phyloP scores from a whole-genome alignment of 2,329 filamentous ascomycete genomes.

The Aspergillus sp. region DNA sequence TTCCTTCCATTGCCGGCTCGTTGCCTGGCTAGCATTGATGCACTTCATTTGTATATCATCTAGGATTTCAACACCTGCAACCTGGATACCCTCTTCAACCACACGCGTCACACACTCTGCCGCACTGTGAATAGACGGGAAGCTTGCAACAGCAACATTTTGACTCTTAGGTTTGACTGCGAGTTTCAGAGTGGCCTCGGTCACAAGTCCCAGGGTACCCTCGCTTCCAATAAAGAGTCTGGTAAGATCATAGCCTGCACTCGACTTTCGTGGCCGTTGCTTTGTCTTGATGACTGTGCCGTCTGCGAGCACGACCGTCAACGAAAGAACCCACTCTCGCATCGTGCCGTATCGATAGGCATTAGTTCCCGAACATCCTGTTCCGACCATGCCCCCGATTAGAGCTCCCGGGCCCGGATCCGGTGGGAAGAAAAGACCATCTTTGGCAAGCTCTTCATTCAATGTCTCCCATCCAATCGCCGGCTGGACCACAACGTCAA shows the following conservation, averaged over 20 bases:
- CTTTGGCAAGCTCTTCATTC: slow-evolving; percentile 66
- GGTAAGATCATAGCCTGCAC: slow-evolving; percentile 86
- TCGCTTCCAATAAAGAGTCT: slow-evolving; percentile 85
- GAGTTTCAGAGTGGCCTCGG: slow-evolving; percentile 82
- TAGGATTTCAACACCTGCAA: slow-evolving; percentile 87
- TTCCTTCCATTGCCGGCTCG: slow-evolving; percentile 56
- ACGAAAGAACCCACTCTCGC: slow-evolving; percentile 82
- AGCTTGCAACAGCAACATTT: slow-evolving; percentile 70
- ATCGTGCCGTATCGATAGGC: slow-evolving; percentile 90
- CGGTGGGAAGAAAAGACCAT: slow-evolving; percentile 83
- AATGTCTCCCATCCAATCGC: slow-evolving; percentile 81
- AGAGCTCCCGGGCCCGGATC: slow-evolving; percentile 86
- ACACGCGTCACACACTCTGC: slow-evolving; percentile 74
- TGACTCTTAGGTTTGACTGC: slow-evolving; percentile 72
- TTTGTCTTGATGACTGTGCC: slow-evolving; percentile 85
- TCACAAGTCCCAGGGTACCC: slow-evolving; percentile 84
- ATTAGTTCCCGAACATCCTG: slow-evolving; percentile 64
- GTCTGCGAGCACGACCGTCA: slow-evolving; percentile 85
- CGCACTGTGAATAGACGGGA: slow-evolving; percentile 59
- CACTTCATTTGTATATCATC: slow-evolving; percentile 84
- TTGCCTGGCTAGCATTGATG: slow-evolving; percentile 50
- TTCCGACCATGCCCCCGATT: slow-evolving; percentile 67
- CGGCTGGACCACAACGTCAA: slow-evolving; percentile 70
- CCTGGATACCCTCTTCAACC: slow-evolving; percentile 71
- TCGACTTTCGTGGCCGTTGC: slow-evolving; percentile 81